phyloP scores from a whole-genome alignment of 148 eudicot species.

The Persicaria maculosa region DNA sequence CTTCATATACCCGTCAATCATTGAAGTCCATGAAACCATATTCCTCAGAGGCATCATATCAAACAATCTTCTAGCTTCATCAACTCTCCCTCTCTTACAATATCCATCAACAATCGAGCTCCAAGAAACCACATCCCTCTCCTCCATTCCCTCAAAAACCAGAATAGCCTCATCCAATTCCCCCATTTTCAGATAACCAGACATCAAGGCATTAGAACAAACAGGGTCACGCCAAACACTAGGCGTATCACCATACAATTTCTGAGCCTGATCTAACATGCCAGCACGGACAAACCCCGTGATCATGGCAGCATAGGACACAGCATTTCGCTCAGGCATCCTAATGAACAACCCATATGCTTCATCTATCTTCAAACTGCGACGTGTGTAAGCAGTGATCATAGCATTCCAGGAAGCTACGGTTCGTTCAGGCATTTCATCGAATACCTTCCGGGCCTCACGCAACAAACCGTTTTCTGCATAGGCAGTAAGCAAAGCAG shows the following conservation, averaged over 20 bases:
- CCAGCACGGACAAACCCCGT: constrained; percentile 33
- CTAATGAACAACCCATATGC: constrained; percentile 37
- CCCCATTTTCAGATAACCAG: constrained; percentile 31
- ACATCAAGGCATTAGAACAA: constrained; percentile 48
- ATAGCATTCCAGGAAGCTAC: constrained; percentile 68
- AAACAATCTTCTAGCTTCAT: constrained; percentile 41
- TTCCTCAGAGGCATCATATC: constrained; percentile 49
- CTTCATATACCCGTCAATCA: constrained; percentile 61
- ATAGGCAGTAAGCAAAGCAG: constrained; percentile 67
- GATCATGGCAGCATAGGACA: constrained; percentile 45
- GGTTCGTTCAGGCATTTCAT: constrained; percentile 45
- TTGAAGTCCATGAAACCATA: constrained; percentile 50
- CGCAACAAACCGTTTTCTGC: constrained; percentile 43
- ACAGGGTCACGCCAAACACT: constrained; percentile 46
- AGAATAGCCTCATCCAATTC: not conserved
- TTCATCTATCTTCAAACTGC: constrained; percentile 21
- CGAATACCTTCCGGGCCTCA: constrained; percentile 48
- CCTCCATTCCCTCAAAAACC: constrained; percentile 41
- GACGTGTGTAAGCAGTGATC: constrained; percentile 47
- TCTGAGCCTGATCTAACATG: constrained; percentile 49
- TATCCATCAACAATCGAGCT: constrained; percentile 51
- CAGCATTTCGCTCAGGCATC: constrained; percentile 45
- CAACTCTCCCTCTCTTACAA: constrained; percentile 44
- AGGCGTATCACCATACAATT: constrained; percentile 31
- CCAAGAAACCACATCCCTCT: constrained; percentile 54